Conservation (phyloP, 2,329 filamentous ascomycete genomes). For the Penicillium polonicum region DNA sequence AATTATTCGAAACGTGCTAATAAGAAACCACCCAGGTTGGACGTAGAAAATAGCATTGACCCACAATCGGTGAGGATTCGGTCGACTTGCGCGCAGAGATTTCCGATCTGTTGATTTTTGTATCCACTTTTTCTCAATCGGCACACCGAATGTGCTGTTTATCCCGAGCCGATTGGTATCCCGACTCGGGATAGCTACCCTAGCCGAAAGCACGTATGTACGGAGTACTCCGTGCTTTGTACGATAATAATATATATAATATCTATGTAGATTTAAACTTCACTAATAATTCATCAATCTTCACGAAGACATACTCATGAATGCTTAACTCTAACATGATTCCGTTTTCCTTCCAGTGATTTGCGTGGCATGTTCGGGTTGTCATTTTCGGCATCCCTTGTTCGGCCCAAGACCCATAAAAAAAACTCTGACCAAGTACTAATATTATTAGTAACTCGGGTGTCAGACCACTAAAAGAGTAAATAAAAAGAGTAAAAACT, state of each 20-base stretch:
- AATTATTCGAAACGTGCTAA: constrained; percentile 7
- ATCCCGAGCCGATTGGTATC: constrained; percentile 14
- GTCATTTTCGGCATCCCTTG: constrained; percentile 8
- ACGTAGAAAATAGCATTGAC: neutral
- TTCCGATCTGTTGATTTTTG: constrained; percentile 18
- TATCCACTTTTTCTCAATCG: constrained; percentile 22
- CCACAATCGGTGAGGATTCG: constrained; percentile 23
- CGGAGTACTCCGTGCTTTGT: neutral
- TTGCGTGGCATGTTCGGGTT: neutral
- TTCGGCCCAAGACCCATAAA: constrained; percentile 11
- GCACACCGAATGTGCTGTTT: constrained; percentile 23
- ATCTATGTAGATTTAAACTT: neutral
- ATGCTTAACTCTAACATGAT: neutral
- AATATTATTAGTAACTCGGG: neutral
- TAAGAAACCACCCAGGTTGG: constrained; percentile 7
- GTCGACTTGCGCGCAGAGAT: constrained; percentile 21
- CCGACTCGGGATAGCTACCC: constrained; percentile 14
- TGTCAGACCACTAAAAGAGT: constrained; percentile 7
- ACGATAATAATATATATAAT: neutral
- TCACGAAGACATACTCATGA: neutral
- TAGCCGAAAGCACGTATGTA: neutral
- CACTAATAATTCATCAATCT: too few species aligned
- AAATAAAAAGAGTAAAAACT: neutral
- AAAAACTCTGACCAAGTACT: constrained; percentile 6
- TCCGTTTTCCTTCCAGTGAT: neutral